These are phyloP conservation scores for Xylaria palmicola DNA, from an alignment of 495 filamentous ascomycete species.

Conservation along the genomic window DNA sequence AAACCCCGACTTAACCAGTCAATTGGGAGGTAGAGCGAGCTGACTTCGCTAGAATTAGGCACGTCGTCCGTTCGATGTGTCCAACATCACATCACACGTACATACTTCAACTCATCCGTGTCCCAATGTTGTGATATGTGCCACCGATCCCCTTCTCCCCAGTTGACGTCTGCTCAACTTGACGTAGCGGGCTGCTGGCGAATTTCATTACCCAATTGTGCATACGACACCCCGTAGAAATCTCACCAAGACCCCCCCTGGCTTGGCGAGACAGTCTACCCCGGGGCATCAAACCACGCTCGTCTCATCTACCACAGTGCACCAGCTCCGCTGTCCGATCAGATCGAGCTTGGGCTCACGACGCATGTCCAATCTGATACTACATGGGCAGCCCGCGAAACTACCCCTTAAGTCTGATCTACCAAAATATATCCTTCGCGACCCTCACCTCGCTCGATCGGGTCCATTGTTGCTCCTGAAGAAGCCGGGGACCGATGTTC, in stretches of 20 bases:
- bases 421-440: slow-evolving; percentile 1
- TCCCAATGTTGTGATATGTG: slow-evolving; percentile 5
- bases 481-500: background rate
- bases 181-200: background rate
- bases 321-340: slow-evolving; percentile 31
- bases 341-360: slow-evolving; percentile 18
- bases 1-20: slow-evolving; percentile 23
- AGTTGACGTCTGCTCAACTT: slow-evolving; percentile 2
- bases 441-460: background rate
- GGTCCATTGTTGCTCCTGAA: background rate
- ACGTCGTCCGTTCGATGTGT: background rate
- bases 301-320: slow-evolving; percentile 40
- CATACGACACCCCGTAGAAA: background rate
- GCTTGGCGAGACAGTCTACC: slow-evolving; percentile 45
- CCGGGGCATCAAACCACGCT: slow-evolving; percentile 42
- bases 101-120: slow-evolving; percentile 4
- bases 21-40: slow-evolving; percentile 23
- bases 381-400: slow-evolving; percentile 38
- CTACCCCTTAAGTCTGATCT: slow-evolving; percentile 33
- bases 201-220: background rate
- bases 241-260: slow-evolving; percentile 16
- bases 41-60: slow-evolving; percentile 9
- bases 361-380: slow-evolving; percentile 38
- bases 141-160: background rate
- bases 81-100: slow-evolving; percentile 9